phyloP scores from a whole-genome alignment of 257 asterid genomes.

The Linderniella brevidens region DNA sequence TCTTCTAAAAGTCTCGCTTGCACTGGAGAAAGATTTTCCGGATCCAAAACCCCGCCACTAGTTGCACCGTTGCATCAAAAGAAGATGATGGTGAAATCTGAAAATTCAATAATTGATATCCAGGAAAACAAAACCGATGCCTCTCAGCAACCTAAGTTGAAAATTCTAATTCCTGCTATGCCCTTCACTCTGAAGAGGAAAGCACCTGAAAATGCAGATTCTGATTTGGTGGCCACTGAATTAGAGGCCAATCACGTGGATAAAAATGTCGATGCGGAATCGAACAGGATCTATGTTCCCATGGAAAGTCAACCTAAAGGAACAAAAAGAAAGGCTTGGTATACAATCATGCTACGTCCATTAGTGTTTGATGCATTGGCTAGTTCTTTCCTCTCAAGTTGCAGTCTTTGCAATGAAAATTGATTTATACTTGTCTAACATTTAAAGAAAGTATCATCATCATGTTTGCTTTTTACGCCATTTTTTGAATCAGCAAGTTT shows the following conservation, averaged over 20 bases:
- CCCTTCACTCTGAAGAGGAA: conserved; percentile 16
- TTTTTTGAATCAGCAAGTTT: conserved; percentile 1
- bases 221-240: conserved; percentile 15
- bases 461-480: conserved; percentile 4
- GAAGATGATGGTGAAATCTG: conserved; percentile 12
- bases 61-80: conserved; percentile 4
- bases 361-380: conserved; percentile 5
- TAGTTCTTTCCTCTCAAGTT: conserved; percentile 2
- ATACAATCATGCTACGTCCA: conserved; percentile 12
- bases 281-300: conserved; percentile 14
- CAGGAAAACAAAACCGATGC: conserved; percentile 14
- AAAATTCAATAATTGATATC: conserved; percentile 11
- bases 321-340: conserved; percentile 34
- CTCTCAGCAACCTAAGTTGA: conserved; percentile 24
- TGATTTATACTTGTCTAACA: too few species aligned
- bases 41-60: too few species aligned
- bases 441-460: too few species aligned
- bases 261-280: conserved; percentile 19
- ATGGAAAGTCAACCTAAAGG: conserved; percentile 24
- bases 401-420: too few species aligned
- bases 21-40: too few species aligned
- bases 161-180: conserved; percentile 27
- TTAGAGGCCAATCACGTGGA: conserved; percentile 12
- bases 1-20: conserved; percentile 15
- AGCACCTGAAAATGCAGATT: conserved; percentile 22